Evolutionary conservation across 2,329 filamentous ascomycete genomes (phyloP).

Genomic region (Claviceps sp.): DNA sequence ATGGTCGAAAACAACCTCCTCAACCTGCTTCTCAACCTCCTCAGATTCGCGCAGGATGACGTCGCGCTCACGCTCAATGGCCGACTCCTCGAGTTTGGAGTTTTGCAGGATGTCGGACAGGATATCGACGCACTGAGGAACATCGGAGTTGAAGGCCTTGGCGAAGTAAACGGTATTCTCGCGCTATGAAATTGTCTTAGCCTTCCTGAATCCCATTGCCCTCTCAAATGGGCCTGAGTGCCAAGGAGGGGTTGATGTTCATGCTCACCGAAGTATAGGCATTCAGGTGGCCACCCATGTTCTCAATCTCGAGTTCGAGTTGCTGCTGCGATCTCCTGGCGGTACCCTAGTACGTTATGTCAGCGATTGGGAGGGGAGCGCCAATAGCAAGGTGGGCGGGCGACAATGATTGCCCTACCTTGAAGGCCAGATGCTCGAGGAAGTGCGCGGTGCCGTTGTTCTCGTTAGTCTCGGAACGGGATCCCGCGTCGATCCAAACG

Average conservation of each 20-base stretch:
- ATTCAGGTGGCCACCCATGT: slow-evolving; percentile 98
- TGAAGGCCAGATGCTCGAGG: slow-evolving; percentile 98
- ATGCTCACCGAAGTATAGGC: slow-evolving; percentile 90
- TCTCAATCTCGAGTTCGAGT: slow-evolving; percentile 98
- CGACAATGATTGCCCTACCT: slow-evolving; percentile 46
- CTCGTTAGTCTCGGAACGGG: slow-evolving; percentile 92
- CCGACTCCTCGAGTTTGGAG: slow-evolving; percentile 87
- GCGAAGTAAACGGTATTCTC: slow-evolving; percentile 99
- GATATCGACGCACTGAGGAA: slow-evolving; percentile 93
- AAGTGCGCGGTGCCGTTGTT: slow-evolving; percentile 99
- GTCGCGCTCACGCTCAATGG: slow-evolving; percentile 95
- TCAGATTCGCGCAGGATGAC: slow-evolving; percentile 98
- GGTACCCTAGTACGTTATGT: slow-evolving; percentile 51
- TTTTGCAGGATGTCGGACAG: slow-evolving; percentile 98
- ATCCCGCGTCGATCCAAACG: slow-evolving; percentile 98
- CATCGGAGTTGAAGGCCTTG: slow-evolving; percentile 96
- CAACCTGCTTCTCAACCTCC: slow-evolving; percentile 99
- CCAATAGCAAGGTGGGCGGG: background rate
- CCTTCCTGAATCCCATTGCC: slow-evolving; percentile 5
- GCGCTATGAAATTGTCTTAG: slow-evolving; percentile 42
- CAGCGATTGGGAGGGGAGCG: background rate
- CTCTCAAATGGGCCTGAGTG: slow-evolving; percentile 11
- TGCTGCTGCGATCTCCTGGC: slow-evolving; percentile 90
- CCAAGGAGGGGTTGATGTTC: background rate
- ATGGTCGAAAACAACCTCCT: slow-evolving; percentile 99